Evolutionary conservation across 192 early-diverging fungal species (phyloP), one percentile per base, ranked within the genome.

Genomic region (Linnemannia hyalina): DNA sequence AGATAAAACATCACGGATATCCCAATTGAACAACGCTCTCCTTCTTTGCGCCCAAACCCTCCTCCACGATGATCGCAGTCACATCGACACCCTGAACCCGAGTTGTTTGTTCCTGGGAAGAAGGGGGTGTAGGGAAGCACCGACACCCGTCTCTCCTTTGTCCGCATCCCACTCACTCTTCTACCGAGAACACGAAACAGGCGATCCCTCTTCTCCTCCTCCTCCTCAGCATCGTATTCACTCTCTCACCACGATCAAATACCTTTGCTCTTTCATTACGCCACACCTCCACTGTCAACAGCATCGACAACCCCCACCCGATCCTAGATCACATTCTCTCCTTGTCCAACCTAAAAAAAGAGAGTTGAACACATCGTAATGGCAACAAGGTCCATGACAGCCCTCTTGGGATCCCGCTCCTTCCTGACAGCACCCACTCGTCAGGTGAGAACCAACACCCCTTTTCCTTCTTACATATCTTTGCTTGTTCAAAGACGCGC

Each of bases 381-480:
- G 80, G 80, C 80, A 29, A n/a, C 42, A 69, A 76, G 63, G 52
- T 73, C 81, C 42, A 49, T 77, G 70, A 38, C 55, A 26, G 7
- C 44, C 15, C 74, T 81, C 49, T n/a, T 81, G 15, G 74, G 80
- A 40, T 71, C 73, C 35, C 11, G 40, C 41, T 72, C 81, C 3
- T 73, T 77, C 52, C 70, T 49, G 68, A 16, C 32, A 35, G 57
- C 75, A 44, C 60, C 74, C 63, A 49, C 75, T 70, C 69, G 70
- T 6, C 74, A 76, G 81, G 81, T 82, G n/a, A 32, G 60, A 13
- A 65, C 55, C 55, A 57, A 1, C 8, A 8, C 6, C 13, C 54
- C 16, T 22, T 52, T 22, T 52, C 18, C 20, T 52, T 20, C 49
- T 16, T 52, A 52, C 4, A 6, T 18, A 20, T 2, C 18, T 20